Percentiles rank a stretch among this genome's conserved stretches.
phyloP scores from a whole-genome alignment of 352 stramenopile species.

The Lagenidium sp. region DNA sequence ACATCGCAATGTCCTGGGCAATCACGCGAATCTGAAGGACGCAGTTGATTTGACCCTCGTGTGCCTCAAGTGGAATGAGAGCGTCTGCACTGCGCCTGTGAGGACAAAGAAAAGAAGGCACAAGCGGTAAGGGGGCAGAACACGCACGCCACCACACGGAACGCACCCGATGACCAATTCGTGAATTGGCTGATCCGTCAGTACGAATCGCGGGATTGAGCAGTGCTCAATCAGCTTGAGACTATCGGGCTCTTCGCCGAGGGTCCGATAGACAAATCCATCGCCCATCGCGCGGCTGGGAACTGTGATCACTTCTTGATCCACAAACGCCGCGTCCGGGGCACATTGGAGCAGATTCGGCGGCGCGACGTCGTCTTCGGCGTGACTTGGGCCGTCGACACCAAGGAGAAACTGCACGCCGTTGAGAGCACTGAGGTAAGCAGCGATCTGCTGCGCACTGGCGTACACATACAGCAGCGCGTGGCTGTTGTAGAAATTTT shows the following conservation, averaged over 20 bases:
- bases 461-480: slow-evolving; percentile 64
- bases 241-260: slow-evolving; percentile 20
- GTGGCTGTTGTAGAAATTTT: slow-evolving; percentile 50
- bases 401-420: slow-evolving; percentile 47
- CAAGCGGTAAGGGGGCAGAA: no score
- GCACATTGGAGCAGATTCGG: slow-evolving; percentile 43
- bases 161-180: slow-evolving; percentile 40
- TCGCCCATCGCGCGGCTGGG: no score
- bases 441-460: slow-evolving; percentile 33
- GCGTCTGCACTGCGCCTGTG: not conserved
- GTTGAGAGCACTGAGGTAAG: slow-evolving; percentile 62
- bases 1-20: slow-evolving; percentile 3
- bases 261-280: not conserved
- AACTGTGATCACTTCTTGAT: no score
- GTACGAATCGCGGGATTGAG: slow-evolving; percentile 35
- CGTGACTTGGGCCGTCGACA: slow-evolving; percentile 3
- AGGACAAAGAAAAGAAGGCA: no score
- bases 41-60: not conserved
- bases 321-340: slow-evolving; percentile 35
- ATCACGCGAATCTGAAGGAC: slow-evolving; percentile 9
- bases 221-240: slow-evolving; percentile 46
- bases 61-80: not conserved
- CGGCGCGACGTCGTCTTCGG: slow-evolving; percentile 22
- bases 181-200: slow-evolving; percentile 22
- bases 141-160: no score